Evolutionary conservation across 1,284 basidiomycete genomes (phyloP).

Genomic region (Naganishia sp.): DNA sequence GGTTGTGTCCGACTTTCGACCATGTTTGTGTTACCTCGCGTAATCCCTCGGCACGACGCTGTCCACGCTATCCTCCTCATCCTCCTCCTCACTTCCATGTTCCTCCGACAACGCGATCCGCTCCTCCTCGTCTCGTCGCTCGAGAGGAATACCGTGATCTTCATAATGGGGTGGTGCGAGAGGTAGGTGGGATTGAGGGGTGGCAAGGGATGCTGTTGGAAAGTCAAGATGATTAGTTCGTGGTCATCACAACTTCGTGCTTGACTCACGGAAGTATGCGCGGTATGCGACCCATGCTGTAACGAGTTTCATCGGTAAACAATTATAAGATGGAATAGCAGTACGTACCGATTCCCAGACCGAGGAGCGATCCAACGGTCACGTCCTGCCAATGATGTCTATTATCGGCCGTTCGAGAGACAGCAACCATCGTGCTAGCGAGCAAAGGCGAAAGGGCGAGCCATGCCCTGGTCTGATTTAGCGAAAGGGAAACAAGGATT

Average conservation of each 20-base stretch:
- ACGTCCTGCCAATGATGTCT: constrained; percentile 90
- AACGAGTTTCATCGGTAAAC: background rate
- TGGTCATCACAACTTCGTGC: background rate
- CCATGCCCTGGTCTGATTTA: constrained; percentile 75
- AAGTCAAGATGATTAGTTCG: constrained; percentile 64
- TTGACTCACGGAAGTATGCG: constrained; percentile 54
- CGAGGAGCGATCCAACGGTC: constrained; percentile 74
- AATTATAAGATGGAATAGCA: constrained; percentile 57
- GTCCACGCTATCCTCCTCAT: constrained; percentile 14
- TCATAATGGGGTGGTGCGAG: constrained; percentile 64
- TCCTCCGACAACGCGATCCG: constrained; percentile 13
- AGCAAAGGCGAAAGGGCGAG: constrained; percentile 72
- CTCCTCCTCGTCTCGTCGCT: constrained; percentile 12
- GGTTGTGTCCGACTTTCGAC: too few species aligned
- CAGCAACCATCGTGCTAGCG: constrained; percentile 80
- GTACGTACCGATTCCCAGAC: constrained; percentile 68
- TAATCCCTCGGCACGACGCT: constrained; percentile 27
- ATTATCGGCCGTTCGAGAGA: constrained; percentile 88
- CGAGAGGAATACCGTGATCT: constrained; percentile 8
- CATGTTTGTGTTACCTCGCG: constrained; percentile 2
- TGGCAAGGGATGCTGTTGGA: constrained; percentile 48
- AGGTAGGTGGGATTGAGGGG: constrained; percentile 65
- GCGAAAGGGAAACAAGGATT: background rate
- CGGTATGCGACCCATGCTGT: constrained; percentile 74
- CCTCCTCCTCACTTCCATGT: constrained; percentile 10